Evolutionary conservation across 2,329 filamentous ascomycete species (phyloP).

Genomic region (Rhynchosporium secalis): DNA sequence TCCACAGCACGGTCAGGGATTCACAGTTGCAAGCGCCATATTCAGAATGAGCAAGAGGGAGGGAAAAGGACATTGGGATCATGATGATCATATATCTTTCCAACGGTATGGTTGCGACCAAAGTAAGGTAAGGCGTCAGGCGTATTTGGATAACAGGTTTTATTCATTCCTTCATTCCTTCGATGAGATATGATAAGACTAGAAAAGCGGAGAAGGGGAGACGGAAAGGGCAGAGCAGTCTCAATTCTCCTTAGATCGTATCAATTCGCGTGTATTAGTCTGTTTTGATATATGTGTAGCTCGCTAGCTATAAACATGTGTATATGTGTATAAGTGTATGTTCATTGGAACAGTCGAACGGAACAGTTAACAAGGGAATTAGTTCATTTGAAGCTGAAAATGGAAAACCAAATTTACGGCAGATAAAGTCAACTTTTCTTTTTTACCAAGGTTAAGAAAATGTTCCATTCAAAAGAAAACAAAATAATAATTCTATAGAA

Average conservation of each 20-base stretch:
- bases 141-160: conserved; percentile 12
- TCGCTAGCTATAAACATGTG: too few relatives aligned
- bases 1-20: background rate
- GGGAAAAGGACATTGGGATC: background rate
- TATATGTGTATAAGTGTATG: too few relatives aligned
- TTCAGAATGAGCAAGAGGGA: background rate
- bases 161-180: too few relatives aligned
- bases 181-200: background rate
- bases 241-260: too few relatives aligned
- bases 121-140: background rate
- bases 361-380: too few relatives aligned
- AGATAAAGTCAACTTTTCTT: too few relatives aligned
- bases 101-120: too few relatives aligned
- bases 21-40: background rate
- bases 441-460: background rate
- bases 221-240: background rate
- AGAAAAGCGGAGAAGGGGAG: background rate
- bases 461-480: conserved; percentile 23
- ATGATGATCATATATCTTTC: background rate
- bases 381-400: too few relatives aligned
- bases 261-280: too few relatives aligned
- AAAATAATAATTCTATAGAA: conserved; percentile 2
- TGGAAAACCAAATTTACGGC: too few relatives aligned
- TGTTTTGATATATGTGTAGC: too few relatives aligned
- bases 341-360: too few relatives aligned